These are phyloP conservation scores for Geum urbanum DNA, from an alignment of 306 rosid species.

Conservation along the genomic window DNA sequence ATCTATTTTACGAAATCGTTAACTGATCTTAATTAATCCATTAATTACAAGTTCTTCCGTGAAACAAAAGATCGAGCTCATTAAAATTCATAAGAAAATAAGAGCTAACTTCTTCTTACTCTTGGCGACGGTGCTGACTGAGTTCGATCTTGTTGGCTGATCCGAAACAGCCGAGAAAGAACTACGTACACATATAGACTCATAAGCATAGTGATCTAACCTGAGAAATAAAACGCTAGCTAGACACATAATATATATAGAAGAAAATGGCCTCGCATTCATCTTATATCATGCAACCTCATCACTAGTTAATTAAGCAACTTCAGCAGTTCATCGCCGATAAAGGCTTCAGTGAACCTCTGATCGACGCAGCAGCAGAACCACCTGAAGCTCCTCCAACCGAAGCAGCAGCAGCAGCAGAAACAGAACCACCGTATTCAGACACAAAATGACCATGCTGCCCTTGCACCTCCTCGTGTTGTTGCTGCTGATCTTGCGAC, in stretches of 20 bases:
- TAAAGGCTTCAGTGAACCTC: conserved; percentile 21
- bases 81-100: too few relatives aligned
- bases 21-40: too few relatives aligned
- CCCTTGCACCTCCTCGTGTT: conserved; percentile 1
- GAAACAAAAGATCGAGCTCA: too few relatives aligned
- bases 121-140: too few relatives aligned
- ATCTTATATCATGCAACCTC: not conserved
- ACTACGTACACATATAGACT: not conserved
- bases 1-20: too few relatives aligned
- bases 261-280: too few relatives aligned
- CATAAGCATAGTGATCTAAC: not conserved
- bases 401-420: not conserved
- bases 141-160: too few relatives aligned
- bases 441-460: conserved; percentile 11
- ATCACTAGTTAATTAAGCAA: not conserved
- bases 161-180: not conserved
- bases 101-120: too few relatives aligned
- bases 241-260: not conserved
- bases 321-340: conserved; percentile 22
- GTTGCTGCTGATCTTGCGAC: not conserved
- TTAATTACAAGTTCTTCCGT: too few relatives aligned
- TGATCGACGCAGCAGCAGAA: not conserved
- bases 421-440: not conserved
- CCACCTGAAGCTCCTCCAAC: not conserved
- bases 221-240: not conserved